Percentiles rank a stretch among this genome's conserved stretches.
Conservation (phyloP, 108 stramenopile genomes). For the Cyclotella choctawhatcheeana region DNA sequence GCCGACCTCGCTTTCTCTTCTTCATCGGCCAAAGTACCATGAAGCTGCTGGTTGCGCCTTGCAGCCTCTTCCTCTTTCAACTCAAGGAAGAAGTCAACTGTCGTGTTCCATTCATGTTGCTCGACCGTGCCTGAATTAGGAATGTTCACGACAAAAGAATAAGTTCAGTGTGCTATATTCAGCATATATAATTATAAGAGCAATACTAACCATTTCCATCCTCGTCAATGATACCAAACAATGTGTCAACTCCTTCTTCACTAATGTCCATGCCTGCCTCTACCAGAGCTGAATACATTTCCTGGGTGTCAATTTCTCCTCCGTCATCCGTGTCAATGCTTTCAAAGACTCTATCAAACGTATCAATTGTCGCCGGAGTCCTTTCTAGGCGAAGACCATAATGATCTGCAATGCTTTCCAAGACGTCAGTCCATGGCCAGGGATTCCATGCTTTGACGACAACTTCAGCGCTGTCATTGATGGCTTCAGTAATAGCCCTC, state of each 20-base stretch:
- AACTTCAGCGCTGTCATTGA: constrained; percentile 1
- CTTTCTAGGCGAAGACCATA: neutral
- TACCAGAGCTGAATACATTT: constrained; percentile 11
- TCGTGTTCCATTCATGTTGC: constrained; percentile 18
- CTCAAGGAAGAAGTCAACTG: constrained; percentile 29
- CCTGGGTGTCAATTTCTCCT: constrained; percentile 7
- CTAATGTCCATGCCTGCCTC: constrained; percentile 13
- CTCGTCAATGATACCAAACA: constrained; percentile 24
- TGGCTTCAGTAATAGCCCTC: neutral
- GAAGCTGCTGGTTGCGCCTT: constrained; percentile 7
- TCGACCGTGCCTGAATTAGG: constrained; percentile 8
- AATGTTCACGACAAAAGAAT: neutral
- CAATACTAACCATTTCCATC: constrained; percentile 17
- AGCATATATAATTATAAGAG: neutral
- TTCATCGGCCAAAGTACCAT: too few species aligned
- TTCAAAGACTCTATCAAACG: constrained; percentile 6
- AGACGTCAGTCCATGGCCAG: constrained; percentile 14
- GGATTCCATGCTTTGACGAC: constrained; percentile 21
- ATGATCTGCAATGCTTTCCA: constrained; percentile 14
- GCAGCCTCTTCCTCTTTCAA: constrained; percentile 14
- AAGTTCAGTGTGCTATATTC: too few species aligned
- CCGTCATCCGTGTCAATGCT: constrained; percentile 19
- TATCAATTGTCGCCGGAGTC: neutral
- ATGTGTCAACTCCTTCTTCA: constrained; percentile 12
- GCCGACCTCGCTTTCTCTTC: too few species aligned